Evolutionary conservation across 257 asterid genomes (phyloP).

Genomic region (Solanum chaucha): DNA sequence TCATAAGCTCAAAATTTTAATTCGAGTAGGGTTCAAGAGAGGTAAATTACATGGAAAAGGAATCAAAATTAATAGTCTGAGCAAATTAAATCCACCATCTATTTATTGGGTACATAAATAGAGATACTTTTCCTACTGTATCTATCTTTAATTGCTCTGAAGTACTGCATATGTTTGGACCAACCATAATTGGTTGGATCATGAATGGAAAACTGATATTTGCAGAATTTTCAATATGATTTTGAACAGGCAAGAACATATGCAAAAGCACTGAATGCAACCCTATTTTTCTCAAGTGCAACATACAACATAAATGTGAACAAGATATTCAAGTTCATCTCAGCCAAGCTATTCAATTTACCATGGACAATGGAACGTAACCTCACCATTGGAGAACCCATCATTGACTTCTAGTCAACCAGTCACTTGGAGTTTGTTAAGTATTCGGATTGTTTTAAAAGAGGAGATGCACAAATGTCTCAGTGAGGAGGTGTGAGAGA

Average conservation of each 20-base stretch:
- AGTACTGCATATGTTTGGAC: not conserved
- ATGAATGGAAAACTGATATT: not conserved
- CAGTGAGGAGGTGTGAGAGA: not conserved
- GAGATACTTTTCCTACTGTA: not conserved
- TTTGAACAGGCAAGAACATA: constrained; percentile 60
- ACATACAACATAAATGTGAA: constrained; percentile 81
- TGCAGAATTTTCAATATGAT: not conserved
- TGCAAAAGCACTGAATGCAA: constrained; percentile 70
- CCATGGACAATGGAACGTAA: constrained; percentile 75
- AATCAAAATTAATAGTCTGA: not conserved
- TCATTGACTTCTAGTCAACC: constrained; percentile 73
- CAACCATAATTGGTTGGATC: not conserved
- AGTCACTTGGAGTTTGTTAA: constrained; percentile 17
- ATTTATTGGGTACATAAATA: not conserved
- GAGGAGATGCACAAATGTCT: not conserved
- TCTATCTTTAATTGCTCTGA: not conserved
- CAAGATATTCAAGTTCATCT: constrained; percentile 76
- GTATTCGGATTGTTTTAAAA: constrained; percentile 3
- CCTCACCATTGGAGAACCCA: constrained; percentile 83
- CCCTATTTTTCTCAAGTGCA: constrained; percentile 81
- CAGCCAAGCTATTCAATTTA: constrained; percentile 73
- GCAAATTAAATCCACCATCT: not conserved
- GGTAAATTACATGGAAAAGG: not conserved
- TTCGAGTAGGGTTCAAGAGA: not conserved
- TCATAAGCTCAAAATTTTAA: not conserved